Base-by-base conservation (phyloP, 164 flowering plant species). In the Liquidambar formosana region DNA sequence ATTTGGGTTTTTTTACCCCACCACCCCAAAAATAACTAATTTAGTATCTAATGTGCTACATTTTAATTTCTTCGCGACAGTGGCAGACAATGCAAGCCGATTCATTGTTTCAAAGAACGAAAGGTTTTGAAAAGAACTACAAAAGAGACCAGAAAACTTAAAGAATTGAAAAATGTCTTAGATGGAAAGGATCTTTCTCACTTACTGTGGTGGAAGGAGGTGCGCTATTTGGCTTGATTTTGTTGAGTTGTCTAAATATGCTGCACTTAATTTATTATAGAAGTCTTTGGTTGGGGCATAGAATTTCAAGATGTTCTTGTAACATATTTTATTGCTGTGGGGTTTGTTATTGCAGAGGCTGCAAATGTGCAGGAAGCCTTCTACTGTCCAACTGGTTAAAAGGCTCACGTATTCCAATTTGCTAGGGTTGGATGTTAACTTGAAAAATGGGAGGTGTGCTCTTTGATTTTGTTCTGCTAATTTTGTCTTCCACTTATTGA, bases 171-270 rank as follows among this genome's bases (percentile, higher is more conserved):
- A 63, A 48, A 66, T 71, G 71, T 66, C 28, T 49, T 79, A 6
- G 82, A 81, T 51, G 97, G 86, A 47, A 91, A 85, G 62, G 82
- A 83, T 74, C 76, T 76, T 75, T 73, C 89, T 38, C 93, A 91
- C 73, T 69, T 93, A 48, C 33, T 83, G 47, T 95, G 99, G 99
- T 95, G 99, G 99, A 86, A 90, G 70, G 98, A 95, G 94, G 99
- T 93, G 44, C 25, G 75, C 53, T 57, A 27, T 23, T 53, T 45
- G 19, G 27, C 38, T 53, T 49, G 19, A 33, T 44, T 22, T 23
- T 15, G 18, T 1, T 47, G 22, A 21, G 21, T 22, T 54, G 23
- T n/a, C 53, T 44, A 59, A 16, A 65, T 13, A 45, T 49, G 61
- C 44, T 54, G n/a, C 2, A 4, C 14, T 27, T 38, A 2, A 38